These are phyloP conservation scores for Thamnidium elegans DNA, from an alignment of 192 early-diverging fungal genomes.

Conservation along the genomic window DNA sequence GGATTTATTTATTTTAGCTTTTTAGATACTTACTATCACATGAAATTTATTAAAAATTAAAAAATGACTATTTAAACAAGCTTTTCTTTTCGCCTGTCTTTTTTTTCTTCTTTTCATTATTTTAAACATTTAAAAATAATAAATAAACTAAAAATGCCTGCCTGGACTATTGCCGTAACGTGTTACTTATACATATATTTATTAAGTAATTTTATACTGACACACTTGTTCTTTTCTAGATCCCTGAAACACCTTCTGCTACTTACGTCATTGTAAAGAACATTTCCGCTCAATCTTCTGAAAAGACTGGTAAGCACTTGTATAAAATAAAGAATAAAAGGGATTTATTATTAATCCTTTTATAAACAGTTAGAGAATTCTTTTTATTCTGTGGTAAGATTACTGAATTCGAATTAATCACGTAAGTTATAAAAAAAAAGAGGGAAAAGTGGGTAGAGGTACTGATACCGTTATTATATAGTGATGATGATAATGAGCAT, in stretches of 20 bases:
- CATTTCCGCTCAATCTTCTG: constrained; percentile 51
- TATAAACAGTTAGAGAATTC: constrained; percentile 54
- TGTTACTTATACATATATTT: neutral
- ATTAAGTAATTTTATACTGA: neutral
- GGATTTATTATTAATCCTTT: no score
- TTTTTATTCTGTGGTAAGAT: constrained; percentile 68
- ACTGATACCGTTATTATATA: constrained; percentile 14
- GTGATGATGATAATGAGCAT: constrained; percentile 44
- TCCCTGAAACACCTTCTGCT: constrained; percentile 47
- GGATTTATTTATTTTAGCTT: no score
- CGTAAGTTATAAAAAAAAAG: constrained; percentile 38
- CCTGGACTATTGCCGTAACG: constrained; percentile 10
- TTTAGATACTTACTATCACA: no score
- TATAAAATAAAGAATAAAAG: no score
- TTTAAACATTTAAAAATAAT: neutral
- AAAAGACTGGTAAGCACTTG: constrained; percentile 47
- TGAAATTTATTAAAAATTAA: no score
- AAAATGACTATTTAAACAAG: no score
- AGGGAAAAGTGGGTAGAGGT: neutral
- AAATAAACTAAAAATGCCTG: neutral
- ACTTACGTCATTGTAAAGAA: constrained; percentile 52
- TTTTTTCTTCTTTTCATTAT: neutral
- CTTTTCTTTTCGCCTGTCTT: neutral
- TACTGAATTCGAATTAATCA: constrained; percentile 54
- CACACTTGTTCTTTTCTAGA: constrained; percentile 22